Conservation (phyloP, 148 eudicot species). For the Nyssa sinensis region DNA sequence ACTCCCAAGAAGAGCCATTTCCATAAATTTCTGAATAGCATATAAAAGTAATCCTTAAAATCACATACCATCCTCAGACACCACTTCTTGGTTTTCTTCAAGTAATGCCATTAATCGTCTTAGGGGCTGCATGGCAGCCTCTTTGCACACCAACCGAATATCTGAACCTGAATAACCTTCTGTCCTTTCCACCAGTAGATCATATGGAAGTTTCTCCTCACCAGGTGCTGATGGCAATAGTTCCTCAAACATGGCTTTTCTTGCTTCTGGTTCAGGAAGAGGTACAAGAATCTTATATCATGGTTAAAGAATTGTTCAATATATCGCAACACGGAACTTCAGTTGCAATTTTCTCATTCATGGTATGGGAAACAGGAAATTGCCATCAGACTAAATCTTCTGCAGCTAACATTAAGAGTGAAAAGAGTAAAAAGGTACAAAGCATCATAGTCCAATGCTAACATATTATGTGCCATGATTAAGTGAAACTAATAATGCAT, state of each 20-base stretch:
- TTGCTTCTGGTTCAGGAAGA: conserved; percentile 94
- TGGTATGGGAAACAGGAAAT: conserved; percentile 29
- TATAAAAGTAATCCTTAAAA: not conserved
- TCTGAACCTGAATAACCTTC: conserved; percentile 97
- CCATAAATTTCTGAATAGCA: not conserved
- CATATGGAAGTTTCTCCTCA: conserved; percentile 65
- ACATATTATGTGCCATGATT: not conserved
- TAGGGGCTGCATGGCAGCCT: conserved; percentile 99
- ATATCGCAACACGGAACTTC: not conserved
- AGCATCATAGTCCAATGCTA: not conserved
- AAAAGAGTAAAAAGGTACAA: not conserved
- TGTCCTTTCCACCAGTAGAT: conserved; percentile 67
- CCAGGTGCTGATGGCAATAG: conserved; percentile 55
- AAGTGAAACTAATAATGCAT: not conserved
- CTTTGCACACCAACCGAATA: conserved; percentile 89
- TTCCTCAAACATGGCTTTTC: conserved; percentile 87
- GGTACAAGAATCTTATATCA: conserved; percentile 81
- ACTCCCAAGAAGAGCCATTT: not conserved
- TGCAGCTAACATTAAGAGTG: not conserved
- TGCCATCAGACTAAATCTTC: not conserved
- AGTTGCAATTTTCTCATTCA: conserved; percentile 5
- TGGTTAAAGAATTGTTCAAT: conserved; percentile 8
- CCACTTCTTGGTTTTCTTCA: conserved; percentile 60
- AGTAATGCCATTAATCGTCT: conserved; percentile 75
- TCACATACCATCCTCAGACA: conserved; percentile 81